Evolutionary conservation across 2,329 filamentous ascomycete species (phyloP).

Genomic region (Xylariales sp.): DNA sequence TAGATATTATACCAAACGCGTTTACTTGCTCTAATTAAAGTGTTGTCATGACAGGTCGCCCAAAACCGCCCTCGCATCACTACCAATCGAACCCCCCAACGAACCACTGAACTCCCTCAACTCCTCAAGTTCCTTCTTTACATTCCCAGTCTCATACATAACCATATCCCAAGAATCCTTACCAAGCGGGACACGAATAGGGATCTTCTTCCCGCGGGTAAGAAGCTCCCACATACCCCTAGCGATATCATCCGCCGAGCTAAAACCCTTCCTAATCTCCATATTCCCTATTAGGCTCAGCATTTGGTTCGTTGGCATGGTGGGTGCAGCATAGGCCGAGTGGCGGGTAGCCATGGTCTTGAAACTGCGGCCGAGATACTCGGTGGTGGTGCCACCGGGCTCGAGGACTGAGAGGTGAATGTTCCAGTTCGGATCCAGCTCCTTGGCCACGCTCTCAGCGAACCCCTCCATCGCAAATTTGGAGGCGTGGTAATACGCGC

Average conservation of each 20-base stretch:
- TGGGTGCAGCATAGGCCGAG: slow-evolving; percentile 52
- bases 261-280: slow-evolving; percentile 44
- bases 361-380: slow-evolving; percentile 45
- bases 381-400: slow-evolving; percentile 54
- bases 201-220: slow-evolving; percentile 50
- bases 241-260: slow-evolving; percentile 52
- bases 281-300: slow-evolving; percentile 46
- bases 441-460: slow-evolving; percentile 39
- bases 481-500: slow-evolving; percentile 43
- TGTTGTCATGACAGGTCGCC: neutral
- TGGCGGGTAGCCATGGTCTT: slow-evolving; percentile 50
- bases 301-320: slow-evolving; percentile 42
- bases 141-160: slow-evolving; percentile 48
- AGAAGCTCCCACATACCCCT: slow-evolving; percentile 52
- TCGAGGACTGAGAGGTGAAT: slow-evolving; percentile 56
- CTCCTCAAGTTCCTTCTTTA: slow-evolving; percentile 41
- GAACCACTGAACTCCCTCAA: slow-evolving; percentile 48
- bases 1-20: neutral
- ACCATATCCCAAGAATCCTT: slow-evolving; percentile 52
- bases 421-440: slow-evolving; percentile 40
- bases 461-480: slow-evolving; percentile 45
- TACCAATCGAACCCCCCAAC: slow-evolving; percentile 24
- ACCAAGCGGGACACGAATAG: slow-evolving; percentile 57
- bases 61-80: slow-evolving; percentile 1
- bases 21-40: neutral